Conservation (phyloP, 1,139 yeast genomes). For the Geotrichum reessii region DNA sequence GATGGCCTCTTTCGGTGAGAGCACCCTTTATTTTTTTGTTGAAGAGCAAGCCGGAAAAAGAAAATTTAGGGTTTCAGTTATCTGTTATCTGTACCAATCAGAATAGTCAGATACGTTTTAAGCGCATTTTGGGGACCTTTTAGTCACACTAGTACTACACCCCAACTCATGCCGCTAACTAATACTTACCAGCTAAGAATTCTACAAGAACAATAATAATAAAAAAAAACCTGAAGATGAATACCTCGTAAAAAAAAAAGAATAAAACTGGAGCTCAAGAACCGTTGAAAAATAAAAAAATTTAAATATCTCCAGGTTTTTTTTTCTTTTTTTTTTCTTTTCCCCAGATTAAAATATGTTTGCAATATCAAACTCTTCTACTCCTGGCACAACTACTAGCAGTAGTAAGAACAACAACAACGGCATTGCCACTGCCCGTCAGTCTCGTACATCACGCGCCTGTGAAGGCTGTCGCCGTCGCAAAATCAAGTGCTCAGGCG, state of each 20-base stretch:
- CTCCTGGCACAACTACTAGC: neutral
- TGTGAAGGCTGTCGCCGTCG: constrained; percentile 58
- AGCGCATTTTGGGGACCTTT: neutral
- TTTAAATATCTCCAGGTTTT: neutral
- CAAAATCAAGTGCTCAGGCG: constrained; percentile 59
- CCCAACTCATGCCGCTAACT: neutral
- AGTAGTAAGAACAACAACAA: neutral
- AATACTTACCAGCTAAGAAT: neutral
- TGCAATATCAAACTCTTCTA: neutral
- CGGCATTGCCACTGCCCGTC: neutral
- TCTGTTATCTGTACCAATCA: neutral
- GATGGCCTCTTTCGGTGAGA: neutral
- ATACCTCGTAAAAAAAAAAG: no score
- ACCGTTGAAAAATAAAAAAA: neutral
- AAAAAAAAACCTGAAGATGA: no score
- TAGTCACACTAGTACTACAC: neutral
- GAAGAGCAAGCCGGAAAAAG: neutral
- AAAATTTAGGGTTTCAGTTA: neutral
- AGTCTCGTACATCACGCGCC: constrained; percentile 41
- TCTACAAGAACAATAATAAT: neutral
- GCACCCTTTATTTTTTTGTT: neutral
- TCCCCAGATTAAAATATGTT: neutral
- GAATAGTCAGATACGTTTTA: neutral
- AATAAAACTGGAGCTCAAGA: neutral
- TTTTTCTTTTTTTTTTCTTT: neutral